These are phyloP conservation scores for Exidia glandulosa DNA, from an alignment of 768 basidiomycete genomes.

Conservation along the genomic window DNA sequence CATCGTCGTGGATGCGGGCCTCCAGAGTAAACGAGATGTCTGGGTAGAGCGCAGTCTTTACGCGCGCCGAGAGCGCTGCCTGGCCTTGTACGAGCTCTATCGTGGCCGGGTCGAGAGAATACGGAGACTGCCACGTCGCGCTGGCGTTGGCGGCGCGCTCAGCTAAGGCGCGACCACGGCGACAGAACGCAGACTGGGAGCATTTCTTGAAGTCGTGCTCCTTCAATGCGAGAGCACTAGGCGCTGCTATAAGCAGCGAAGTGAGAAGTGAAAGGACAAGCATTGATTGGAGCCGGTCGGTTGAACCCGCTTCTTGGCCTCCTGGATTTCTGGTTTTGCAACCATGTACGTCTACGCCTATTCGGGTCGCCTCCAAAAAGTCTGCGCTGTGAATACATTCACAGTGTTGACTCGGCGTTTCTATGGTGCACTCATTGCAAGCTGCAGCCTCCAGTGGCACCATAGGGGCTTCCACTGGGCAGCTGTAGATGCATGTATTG, in stretches of 20 bases:
- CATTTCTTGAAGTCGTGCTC: constrained; percentile 89
- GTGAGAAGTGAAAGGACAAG: neutral
- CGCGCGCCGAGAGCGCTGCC: constrained; percentile 59
- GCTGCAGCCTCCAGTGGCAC: no score
- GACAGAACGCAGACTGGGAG: constrained; percentile 89
- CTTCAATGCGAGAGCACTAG: constrained; percentile 23
- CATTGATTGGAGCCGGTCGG: no score
- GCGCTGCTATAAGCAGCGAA: constrained; percentile 3
- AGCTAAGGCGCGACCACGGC: constrained; percentile 77
- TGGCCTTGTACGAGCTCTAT: constrained; percentile 32
- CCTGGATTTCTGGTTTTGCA: no score
- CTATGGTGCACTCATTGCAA: no score
- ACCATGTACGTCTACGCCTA: no score
- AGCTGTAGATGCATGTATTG: no score
- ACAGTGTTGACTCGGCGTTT: no score
- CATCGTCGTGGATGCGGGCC: constrained; percentile 75
- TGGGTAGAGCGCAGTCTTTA: constrained; percentile 76
- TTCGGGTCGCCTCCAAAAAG: no score
- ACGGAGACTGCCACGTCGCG: constrained; percentile 73
- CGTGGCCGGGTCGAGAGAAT: constrained; percentile 56
- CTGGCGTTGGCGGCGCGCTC: constrained; percentile 50
- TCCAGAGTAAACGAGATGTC: constrained; percentile 73
- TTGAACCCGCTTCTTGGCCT: no score
- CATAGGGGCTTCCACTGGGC: no score
- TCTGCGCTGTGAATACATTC: no score